Evolutionary conservation across 2,329 filamentous ascomycete genomes (phyloP).

Genomic region (Cladophialophora chaetospira): DNA sequence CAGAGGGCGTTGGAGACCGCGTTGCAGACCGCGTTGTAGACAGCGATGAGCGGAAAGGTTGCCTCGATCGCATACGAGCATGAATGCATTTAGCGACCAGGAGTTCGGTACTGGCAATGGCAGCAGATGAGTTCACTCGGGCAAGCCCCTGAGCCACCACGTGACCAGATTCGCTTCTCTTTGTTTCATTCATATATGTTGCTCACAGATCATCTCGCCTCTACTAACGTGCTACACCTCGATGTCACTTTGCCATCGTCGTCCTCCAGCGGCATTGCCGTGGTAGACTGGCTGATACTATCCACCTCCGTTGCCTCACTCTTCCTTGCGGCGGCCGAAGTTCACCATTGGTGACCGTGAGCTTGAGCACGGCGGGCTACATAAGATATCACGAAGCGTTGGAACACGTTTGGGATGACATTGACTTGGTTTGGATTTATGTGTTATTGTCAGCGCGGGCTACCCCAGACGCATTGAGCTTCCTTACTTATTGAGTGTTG

Average conservation of each 20-base stretch:
- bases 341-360: too few relatives aligned
- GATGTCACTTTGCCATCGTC: too few relatives aligned
- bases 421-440: not conserved
- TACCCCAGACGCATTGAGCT: not conserved
- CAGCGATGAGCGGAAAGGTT: not conserved
- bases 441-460: not conserved
- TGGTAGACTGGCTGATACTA: too few relatives aligned
- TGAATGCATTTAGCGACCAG: slow-evolving; percentile 10
- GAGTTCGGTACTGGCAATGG: slow-evolving; percentile 6
- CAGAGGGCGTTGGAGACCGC: not conserved
- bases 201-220: not conserved
- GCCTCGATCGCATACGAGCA: not conserved
- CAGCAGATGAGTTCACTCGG: not conserved
- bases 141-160: not conserved
- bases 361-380: too few relatives aligned
- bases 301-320: too few relatives aligned
- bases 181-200: not conserved
- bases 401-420: too few relatives aligned
- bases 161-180: not conserved
- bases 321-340: too few relatives aligned
- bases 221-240: too few relatives aligned
- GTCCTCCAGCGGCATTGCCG: too few relatives aligned
- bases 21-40: too few relatives aligned
- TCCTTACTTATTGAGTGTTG: not conserved
- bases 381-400: too few relatives aligned